Percentiles rank a stretch among this genome's conserved stretches.
Evolutionary conservation across 768 basidiomycete genomes (phyloP).

Genomic region (Trametes punicea): DNA sequence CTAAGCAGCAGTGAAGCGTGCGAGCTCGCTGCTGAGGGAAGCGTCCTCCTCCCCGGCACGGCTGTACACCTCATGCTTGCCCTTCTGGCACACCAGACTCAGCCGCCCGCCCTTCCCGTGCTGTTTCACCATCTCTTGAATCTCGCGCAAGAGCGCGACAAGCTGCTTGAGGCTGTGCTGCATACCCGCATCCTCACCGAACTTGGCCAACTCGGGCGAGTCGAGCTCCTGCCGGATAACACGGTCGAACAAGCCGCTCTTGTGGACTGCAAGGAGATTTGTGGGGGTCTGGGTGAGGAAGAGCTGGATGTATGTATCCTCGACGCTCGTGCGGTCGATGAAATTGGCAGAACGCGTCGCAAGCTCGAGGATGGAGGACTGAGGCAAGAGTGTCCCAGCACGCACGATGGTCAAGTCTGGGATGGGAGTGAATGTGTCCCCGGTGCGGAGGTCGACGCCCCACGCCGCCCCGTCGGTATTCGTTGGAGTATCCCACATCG

Average conservation of each 20-base stretch:
- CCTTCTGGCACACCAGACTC: constrained; percentile 49
- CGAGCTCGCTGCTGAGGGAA: constrained; percentile 44
- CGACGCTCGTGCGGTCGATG: constrained; percentile 40
- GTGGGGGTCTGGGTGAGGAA: constrained; percentile 67
- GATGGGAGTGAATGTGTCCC: neutral
- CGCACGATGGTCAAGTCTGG: constrained; percentile 24
- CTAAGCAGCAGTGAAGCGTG: constrained; percentile 16
- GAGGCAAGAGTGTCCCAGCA: constrained; percentile 32
- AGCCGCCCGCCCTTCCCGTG: constrained; percentile 51
- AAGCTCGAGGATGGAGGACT: constrained; percentile 32
- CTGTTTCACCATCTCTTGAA: constrained; percentile 47
- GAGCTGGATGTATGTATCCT: constrained; percentile 59
- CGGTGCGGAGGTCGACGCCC: neutral
- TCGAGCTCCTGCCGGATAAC: constrained; percentile 43
- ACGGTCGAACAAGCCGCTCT: constrained; percentile 47
- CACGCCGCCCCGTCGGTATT: neutral
- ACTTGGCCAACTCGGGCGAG: constrained; percentile 20
- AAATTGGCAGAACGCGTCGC: constrained; percentile 25
- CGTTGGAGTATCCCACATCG: neutral
- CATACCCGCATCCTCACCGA: constrained; percentile 26
- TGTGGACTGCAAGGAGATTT: constrained; percentile 57
- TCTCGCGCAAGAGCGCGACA: constrained; percentile 28
- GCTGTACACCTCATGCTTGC: constrained; percentile 46
- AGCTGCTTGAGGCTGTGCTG: constrained; percentile 28
- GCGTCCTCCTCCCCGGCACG: constrained; percentile 41